These are phyloP conservation scores for Raffaelea arxii DNA, from an alignment of 2,329 filamentous ascomycete species.

Conservation along the genomic window DNA sequence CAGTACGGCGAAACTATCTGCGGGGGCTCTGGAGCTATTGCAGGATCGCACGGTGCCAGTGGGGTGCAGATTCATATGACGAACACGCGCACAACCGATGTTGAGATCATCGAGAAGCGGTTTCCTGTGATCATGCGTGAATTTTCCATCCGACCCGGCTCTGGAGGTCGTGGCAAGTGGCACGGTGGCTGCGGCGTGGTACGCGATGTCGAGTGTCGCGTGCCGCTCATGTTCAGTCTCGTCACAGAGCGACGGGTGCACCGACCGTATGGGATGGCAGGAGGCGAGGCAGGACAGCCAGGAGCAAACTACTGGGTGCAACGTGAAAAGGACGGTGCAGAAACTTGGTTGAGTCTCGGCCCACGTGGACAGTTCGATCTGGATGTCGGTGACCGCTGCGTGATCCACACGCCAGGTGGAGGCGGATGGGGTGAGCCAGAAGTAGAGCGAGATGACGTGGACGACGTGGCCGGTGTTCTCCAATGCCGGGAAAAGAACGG, in stretches of 20 bases:
- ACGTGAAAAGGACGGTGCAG: constrained; percentile 16
- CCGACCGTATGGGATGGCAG: constrained; percentile 71
- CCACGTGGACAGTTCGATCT: constrained; percentile 72
- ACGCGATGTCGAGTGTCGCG: constrained; percentile 71
- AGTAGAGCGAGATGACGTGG: constrained; percentile 19
- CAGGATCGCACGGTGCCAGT: constrained; percentile 60
- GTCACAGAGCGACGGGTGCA: constrained; percentile 67
- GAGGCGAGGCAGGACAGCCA: constrained; percentile 67
- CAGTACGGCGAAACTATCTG: constrained; percentile 75
- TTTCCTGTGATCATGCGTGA: constrained; percentile 65
- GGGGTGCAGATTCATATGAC: constrained; percentile 82
- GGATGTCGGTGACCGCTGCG: constrained; percentile 66
- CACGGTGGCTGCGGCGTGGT: constrained; percentile 65
- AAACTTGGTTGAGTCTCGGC: constrained; percentile 54
- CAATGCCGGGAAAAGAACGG: not conserved
- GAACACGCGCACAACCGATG: constrained; percentile 74
- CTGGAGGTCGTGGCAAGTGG: constrained; percentile 55
- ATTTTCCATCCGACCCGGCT: constrained; percentile 54
- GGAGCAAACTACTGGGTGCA: constrained; percentile 83
- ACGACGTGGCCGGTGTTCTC: too few relatives aligned
- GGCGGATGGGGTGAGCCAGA: constrained; percentile 63
- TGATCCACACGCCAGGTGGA: constrained; percentile 69
- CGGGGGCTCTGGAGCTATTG: constrained; percentile 64
- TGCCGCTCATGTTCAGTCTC: constrained; percentile 68
- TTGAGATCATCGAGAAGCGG: constrained; percentile 66